Conservation (phyloP, 2,329 filamentous ascomycete genomes). For the Trichoderma arundinaceum region DNA sequence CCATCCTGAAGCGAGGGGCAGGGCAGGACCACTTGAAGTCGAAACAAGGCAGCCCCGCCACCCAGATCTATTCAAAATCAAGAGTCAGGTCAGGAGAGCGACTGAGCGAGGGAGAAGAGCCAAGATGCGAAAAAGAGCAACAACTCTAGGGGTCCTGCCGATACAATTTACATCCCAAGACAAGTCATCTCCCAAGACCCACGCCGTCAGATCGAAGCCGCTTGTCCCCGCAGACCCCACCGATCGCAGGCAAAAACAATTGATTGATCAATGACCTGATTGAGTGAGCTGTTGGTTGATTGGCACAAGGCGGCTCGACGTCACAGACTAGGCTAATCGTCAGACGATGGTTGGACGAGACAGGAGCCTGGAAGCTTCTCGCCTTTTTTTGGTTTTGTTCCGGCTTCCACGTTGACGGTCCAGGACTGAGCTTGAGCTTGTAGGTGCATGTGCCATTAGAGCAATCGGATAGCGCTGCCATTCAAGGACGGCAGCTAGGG, state of each 20-base stretch:
- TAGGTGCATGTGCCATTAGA: background rate
- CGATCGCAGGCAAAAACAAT: conserved; percentile 11
- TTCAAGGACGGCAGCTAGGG: background rate
- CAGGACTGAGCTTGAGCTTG: background rate
- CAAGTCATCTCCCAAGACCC: conserved; percentile 6
- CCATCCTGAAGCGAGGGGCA: no score
- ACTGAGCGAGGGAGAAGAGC: no score
- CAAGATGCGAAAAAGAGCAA: background rate
- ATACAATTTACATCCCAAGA: background rate
- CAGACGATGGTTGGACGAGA: conserved; percentile 7
- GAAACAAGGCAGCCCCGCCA: conserved; percentile 14
- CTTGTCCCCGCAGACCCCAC: conserved; percentile 26
- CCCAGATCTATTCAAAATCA: background rate
- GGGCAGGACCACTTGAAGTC: background rate
- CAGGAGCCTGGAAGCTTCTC: conserved; percentile 15
- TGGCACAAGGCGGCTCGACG: conserved; percentile 13
- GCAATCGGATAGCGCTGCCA: conserved; percentile 2
- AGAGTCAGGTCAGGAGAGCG: background rate
- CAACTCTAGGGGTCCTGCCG: conserved; percentile 6
- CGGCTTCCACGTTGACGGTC: conserved; percentile 8
- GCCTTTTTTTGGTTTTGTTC: conserved; percentile 10
- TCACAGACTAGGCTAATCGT: conserved; percentile 20
- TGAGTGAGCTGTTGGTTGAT: conserved; percentile 3
- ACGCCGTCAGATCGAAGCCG: conserved; percentile 28
- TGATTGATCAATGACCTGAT: conserved; percentile 11